Evolutionary conservation across 1,284 basidiomycete species (phyloP), one percentile per base, ranked within the genome.

Genomic region (Peniophora sp.): DNA sequence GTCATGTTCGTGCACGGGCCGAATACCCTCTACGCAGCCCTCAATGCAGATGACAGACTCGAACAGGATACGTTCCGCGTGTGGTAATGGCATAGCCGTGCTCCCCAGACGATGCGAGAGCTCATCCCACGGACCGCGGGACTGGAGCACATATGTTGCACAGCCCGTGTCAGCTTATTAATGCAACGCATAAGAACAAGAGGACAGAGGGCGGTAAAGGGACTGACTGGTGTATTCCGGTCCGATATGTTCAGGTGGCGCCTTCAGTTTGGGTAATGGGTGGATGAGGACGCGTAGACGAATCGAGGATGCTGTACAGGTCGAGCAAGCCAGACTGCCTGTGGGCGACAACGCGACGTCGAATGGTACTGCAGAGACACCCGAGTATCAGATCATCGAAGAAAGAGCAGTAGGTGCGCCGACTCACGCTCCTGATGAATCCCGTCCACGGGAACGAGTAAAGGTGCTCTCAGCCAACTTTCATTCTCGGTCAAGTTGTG

Each of bases 281-380:
- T 83, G 73, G 3, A 83, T 64, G 14, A 73, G 64, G 17, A 68
- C 69, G 54, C 70, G 70, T 41, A 67, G 59, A 11, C 67, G 60
- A 51, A 66, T 64, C 14, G 70, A 56, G 24, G 74, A 68, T 2
- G 61, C 52, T 3, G 79, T 56, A 11, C 78, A 72, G 8, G 74
- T 53, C 8, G 75, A 71, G 56, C 76, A 80, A 2, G 83, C 53
- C 27, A 85, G 68, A 11, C 65, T 61, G 48, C 71, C 65, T 58
- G 84, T 87, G 27, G 77, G 83, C 8, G 86, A 88, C 3, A 74
- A 48, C 1, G 64, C 65, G 24, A 73, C 69, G 54, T 66, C 67
- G 51, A 79, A 60, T 3, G 80, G 76, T 51, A 81, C 81, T 81
- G 44, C n/a, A n/a, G n/a, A n/a, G n/a, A n/a, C n/a, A n/a, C n/a